Percentiles rank a stretch among this genome's conserved stretches.
These are phyloP conservation scores for Solanum peruvianum DNA, from an alignment of 257 asterid species.

Conservation along the genomic window DNA sequence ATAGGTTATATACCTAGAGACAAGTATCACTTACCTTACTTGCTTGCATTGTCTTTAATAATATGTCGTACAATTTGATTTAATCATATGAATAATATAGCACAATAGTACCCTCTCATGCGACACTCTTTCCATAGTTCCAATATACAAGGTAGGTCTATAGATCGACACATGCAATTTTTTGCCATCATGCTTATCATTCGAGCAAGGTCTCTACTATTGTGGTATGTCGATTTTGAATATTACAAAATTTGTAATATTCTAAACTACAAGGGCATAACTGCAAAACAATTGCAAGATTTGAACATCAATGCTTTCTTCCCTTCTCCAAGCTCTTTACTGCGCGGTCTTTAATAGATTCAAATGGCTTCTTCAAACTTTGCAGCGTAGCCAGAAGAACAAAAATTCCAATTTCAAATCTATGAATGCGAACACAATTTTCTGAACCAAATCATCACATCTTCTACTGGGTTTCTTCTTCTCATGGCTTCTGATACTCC, in stretches of 20 bases:
- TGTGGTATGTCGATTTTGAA: neutral
- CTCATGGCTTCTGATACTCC: conserved; percentile 46
- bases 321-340: neutral
- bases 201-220: too few relatives aligned
- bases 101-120: neutral
- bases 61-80: too few relatives aligned
- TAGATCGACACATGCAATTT: too few relatives aligned
- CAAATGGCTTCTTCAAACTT: neutral
- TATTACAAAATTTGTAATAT: neutral
- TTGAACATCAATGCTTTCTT: neutral
- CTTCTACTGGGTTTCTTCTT: neutral
- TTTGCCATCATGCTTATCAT: too few relatives aligned
- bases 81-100: too few relatives aligned
- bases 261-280: neutral
- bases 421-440: neutral
- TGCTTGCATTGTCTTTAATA: neutral
- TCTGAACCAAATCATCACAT: neutral
- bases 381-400: neutral
- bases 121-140: neutral
- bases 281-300: neutral
- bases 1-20: neutral
- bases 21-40: neutral
- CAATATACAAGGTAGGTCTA: neutral
- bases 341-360: neutral
- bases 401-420: neutral